Evolutionary conservation across 768 basidiomycete genomes (phyloP).

Genomic region (Psilocybe azurescens): DNA sequence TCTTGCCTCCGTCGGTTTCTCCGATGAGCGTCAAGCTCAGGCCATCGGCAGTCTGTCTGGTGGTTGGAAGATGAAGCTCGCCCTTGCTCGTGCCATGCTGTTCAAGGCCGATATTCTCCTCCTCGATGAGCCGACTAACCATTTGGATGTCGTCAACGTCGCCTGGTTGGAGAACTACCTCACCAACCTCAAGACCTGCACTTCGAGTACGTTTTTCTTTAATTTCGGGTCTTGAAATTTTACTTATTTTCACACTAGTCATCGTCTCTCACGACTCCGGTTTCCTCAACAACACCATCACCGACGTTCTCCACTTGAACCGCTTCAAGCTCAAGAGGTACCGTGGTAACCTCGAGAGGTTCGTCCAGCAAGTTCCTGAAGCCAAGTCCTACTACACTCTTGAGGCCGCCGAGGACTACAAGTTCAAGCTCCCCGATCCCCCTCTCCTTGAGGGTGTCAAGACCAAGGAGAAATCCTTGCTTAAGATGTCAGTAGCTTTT

Average conservation of each 20-base stretch:
- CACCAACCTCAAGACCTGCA: slow-evolving; percentile 84
- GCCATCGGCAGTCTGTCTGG: slow-evolving; percentile 92
- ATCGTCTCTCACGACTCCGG: slow-evolving; percentile 98
- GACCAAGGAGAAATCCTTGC: slow-evolving; percentile 96
- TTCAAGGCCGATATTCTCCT: slow-evolving; percentile 98
- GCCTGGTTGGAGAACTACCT: slow-evolving; percentile 98
- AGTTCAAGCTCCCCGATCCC: slow-evolving; percentile 97
- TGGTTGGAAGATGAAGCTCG: slow-evolving; percentile 99
- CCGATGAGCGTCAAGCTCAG: slow-evolving; percentile 81
- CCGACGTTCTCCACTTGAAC: slow-evolving; percentile 96
- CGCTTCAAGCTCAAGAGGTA: slow-evolving; percentile 98
- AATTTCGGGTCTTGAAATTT: background rate
- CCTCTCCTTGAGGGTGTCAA: slow-evolving; percentile 99
- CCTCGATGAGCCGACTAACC: slow-evolving; percentile 96
- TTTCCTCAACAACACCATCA: slow-evolving; percentile 98
- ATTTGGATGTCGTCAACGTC: slow-evolving; percentile 96
- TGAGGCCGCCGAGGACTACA: slow-evolving; percentile 95
- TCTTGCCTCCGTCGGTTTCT: slow-evolving; percentile 92
- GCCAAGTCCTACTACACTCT: slow-evolving; percentile 98
- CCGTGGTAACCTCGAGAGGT: slow-evolving; percentile 93
- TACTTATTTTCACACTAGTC: slow-evolving; percentile 49
- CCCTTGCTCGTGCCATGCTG: slow-evolving; percentile 94
- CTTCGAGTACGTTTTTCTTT: slow-evolving; percentile 69
- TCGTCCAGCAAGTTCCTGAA: slow-evolving; percentile 94
- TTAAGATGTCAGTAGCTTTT: slow-evolving; percentile 76